These are phyloP conservation scores for Tricholoma bakamatsutake DNA, from an alignment of 768 basidiomycete genomes.

Conservation along the genomic window DNA sequence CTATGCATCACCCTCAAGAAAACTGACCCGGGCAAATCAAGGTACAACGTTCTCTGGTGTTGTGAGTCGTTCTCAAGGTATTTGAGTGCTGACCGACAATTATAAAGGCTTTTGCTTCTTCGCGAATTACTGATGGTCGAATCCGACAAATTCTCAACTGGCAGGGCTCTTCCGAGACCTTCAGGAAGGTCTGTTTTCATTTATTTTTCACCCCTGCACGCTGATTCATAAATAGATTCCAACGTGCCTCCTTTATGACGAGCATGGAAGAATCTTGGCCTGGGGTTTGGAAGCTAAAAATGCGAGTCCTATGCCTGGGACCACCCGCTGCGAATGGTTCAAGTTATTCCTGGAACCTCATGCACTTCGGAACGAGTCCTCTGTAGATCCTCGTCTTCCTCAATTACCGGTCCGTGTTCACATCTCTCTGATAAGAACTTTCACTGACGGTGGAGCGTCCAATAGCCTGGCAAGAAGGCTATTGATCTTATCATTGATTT, in stretches of 20 bases:
- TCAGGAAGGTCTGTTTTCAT: slow-evolving; percentile 54
- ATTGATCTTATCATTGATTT: slow-evolving; percentile 82
- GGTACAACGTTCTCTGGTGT: slow-evolving; percentile 88
- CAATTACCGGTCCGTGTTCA: slow-evolving; percentile 58
- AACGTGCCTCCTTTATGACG: slow-evolving; percentile 80
- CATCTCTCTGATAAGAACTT: slow-evolving; percentile 1
- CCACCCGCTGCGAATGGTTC: slow-evolving; percentile 59
- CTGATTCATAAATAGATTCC: slow-evolving; percentile 42
- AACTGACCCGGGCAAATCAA: slow-evolving; percentile 20
- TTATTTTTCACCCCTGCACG: slow-evolving; percentile 1
- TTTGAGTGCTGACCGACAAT: slow-evolving; percentile 5
- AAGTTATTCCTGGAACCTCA: slow-evolving; percentile 84
- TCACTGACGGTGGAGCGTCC: slow-evolving; percentile 10
- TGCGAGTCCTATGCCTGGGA: slow-evolving; percentile 60
- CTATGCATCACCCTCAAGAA: background rate
- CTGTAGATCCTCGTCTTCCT: slow-evolving; percentile 75
- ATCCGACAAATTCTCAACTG: slow-evolving; percentile 83
- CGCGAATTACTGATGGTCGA: slow-evolving; percentile 71
- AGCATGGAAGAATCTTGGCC: slow-evolving; percentile 63
- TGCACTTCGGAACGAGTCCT: slow-evolving; percentile 64
- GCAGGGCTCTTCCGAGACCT: slow-evolving; percentile 84
- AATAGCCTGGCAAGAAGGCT: slow-evolving; percentile 67
- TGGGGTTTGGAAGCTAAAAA: slow-evolving; percentile 91
- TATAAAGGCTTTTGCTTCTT: slow-evolving; percentile 75
- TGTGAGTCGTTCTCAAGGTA: slow-evolving; percentile 38